Evolutionary conservation across 768 basidiomycete genomes (phyloP).

Genomic region (Russula compacta): DNA sequence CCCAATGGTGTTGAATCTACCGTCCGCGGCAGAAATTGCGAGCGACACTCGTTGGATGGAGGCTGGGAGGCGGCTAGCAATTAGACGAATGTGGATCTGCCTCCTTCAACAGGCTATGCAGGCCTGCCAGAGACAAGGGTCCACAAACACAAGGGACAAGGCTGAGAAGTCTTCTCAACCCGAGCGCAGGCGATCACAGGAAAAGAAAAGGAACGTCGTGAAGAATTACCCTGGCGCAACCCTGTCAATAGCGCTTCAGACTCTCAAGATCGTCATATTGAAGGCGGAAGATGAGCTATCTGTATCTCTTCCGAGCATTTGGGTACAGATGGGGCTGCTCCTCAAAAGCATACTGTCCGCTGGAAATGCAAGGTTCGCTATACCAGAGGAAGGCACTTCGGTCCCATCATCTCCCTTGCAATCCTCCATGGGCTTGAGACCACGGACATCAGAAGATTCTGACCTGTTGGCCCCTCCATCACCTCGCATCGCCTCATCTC

Average conservation of each 20-base stretch:
- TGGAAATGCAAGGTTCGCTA: constrained; percentile 55
- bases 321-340: constrained; percentile 51
- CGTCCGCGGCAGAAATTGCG: constrained; percentile 38
- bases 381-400: constrained; percentile 35
- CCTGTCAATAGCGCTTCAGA: constrained; percentile 47
- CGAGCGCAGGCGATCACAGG: constrained; percentile 42
- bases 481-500: constrained; percentile 18
- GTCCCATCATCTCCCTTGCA: constrained; percentile 42
- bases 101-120: constrained; percentile 50
- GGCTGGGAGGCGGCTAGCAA: constrained; percentile 36
- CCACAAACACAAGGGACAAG: constrained; percentile 23
- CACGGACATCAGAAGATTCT: constrained; percentile 8
- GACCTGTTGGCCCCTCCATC: constrained; percentile 23
- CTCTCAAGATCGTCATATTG: constrained; percentile 57
- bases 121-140: constrained; percentile 35
- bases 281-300: constrained; percentile 56
- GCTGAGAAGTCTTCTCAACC: constrained; percentile 19
- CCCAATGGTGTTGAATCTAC: constrained; percentile 48
- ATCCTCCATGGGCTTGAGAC: constrained; percentile 31
- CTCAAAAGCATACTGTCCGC: constrained; percentile 43
- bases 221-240: constrained; percentile 25
- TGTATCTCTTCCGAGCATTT: constrained; percentile 44
- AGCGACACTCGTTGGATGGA: constrained; percentile 36
- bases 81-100: constrained; percentile 50
- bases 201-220: constrained; percentile 27